These are phyloP conservation scores for Nicotiana rustica DNA, from an alignment of 305 asterid genomes.

Conservation along the genomic window DNA sequence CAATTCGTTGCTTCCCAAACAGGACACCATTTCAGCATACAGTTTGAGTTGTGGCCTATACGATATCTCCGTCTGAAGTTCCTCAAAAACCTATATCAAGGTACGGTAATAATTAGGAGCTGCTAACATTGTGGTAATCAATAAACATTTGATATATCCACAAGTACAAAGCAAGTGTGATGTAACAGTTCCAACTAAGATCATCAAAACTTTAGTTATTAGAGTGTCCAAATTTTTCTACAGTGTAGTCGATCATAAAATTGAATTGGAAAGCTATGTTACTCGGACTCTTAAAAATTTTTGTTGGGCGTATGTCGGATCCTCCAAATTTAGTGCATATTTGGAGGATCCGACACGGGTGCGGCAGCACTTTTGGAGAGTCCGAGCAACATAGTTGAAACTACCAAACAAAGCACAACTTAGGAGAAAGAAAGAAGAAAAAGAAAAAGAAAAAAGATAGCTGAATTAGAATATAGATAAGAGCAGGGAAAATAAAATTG, in stretches of 20 bases:
- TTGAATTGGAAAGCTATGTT: neutral
- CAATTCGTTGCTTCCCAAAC: constrained; percentile 66
- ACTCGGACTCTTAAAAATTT: no score
- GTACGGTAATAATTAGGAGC: constrained; percentile 27
- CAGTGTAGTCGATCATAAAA: neutral
- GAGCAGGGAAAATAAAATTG: neutral
- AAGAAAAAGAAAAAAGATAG: neutral
- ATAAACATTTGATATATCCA: neutral
- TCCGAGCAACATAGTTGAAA: no score
- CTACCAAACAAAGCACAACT: neutral
- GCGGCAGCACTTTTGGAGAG: no score
- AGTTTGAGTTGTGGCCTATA: constrained; percentile 62
- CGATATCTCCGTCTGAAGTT: constrained; percentile 65
- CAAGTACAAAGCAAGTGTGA: neutral
- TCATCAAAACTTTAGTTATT: neutral
- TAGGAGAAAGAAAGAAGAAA: neutral
- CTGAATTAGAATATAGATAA: neutral
- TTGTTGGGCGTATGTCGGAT: no score
- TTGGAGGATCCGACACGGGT: no score
- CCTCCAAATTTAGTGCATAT: no score
- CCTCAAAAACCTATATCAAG: constrained; percentile 64
- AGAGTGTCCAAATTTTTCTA: neutral
- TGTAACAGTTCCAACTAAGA: neutral
- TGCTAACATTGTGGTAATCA: neutral
- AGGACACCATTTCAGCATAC: constrained; percentile 66